Conservation (phyloP, 768 basidiomycete species). For the Megacollybia marginata region DNA sequence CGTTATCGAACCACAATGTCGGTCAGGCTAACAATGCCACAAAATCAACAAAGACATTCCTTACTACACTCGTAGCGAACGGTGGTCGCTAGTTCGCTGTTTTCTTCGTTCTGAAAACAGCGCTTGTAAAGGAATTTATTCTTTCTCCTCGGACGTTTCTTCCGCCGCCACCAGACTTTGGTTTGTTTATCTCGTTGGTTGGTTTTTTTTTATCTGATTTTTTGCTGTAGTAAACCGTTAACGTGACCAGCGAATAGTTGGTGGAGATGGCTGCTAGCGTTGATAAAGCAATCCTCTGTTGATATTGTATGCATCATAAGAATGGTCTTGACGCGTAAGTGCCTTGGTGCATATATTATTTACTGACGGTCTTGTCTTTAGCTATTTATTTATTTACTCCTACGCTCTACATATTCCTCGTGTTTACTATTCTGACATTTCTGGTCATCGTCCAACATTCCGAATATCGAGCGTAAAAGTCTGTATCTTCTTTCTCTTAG, state of each 20-base stretch:
- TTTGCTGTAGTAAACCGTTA: slow-evolving; percentile 32
- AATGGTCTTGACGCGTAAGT: slow-evolving; percentile 65
- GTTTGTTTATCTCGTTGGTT: slow-evolving; percentile 21
- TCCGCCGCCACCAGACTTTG: slow-evolving; percentile 50
- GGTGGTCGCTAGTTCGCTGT: slow-evolving; percentile 38
- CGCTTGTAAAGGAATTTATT: slow-evolving; percentile 49
- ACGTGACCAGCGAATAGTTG: slow-evolving; percentile 32
- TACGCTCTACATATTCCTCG: slow-evolving; percentile 50
- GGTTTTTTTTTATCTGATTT: neutral
- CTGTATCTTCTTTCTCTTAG: slow-evolving; percentile 7
- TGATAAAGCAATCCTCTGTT: slow-evolving; percentile 30
- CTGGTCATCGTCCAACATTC: slow-evolving; percentile 35
- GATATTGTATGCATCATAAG: slow-evolving; percentile 41
- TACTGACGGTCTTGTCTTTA: slow-evolving; percentile 12
- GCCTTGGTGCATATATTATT: neutral
- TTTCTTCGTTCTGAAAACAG: slow-evolving; percentile 50
- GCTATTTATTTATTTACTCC: slow-evolving; percentile 51
- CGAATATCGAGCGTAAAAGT: slow-evolving; percentile 42
- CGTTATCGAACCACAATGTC: neutral
- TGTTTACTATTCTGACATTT: slow-evolving; percentile 54
- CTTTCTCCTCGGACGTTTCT: slow-evolving; percentile 58
- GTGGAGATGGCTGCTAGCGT: slow-evolving; percentile 46
- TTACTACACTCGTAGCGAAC: slow-evolving; percentile 57
- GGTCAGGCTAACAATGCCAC: slow-evolving; percentile 7
- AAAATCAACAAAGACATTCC: slow-evolving; percentile 45